Percentiles rank a stretch among this genome's conserved stretches.
Conservation (phyloP, 192 early-diverging fungal species). For the Entomortierella lignicola region DNA sequence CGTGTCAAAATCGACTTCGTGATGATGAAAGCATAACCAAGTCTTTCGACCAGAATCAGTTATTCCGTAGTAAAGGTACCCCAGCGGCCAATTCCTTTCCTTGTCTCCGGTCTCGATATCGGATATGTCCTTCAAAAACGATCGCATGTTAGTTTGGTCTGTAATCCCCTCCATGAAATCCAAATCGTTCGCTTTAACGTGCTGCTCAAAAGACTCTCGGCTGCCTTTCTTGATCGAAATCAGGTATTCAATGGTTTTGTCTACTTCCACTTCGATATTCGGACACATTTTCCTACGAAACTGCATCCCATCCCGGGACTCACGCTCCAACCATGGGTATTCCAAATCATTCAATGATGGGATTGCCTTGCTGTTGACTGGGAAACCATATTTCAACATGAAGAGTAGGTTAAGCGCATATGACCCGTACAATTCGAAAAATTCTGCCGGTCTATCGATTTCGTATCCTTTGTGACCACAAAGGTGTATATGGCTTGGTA, state of each 20-base stretch:
- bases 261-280: constrained; percentile 4
- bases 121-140: not conserved
- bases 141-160: constrained; percentile 1
- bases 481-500: constrained; percentile 1
- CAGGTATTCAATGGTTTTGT: constrained; percentile 4
- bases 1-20: constrained; percentile 1
- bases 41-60: not conserved
- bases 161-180: not conserved
- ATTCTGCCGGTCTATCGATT: constrained; percentile 9
- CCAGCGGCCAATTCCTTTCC: not conserved
- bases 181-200: not conserved
- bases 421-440: constrained; percentile 12
- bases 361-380: not conserved
- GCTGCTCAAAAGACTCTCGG: constrained; percentile 1
- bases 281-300: not conserved
- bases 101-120: not conserved
- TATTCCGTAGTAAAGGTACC: not conserved
- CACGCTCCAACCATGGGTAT: not conserved
- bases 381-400: constrained; percentile 12
- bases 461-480: constrained; percentile 17
- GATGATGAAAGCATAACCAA: constrained; percentile 9
- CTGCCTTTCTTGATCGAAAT: not conserved
- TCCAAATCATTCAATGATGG: constrained; percentile 4
- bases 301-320: not conserved
- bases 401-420: constrained; percentile 7